Evolutionary conservation across 176 grass and related monocot species (phyloP).

Genomic region (Aegilops sharonensis): DNA sequence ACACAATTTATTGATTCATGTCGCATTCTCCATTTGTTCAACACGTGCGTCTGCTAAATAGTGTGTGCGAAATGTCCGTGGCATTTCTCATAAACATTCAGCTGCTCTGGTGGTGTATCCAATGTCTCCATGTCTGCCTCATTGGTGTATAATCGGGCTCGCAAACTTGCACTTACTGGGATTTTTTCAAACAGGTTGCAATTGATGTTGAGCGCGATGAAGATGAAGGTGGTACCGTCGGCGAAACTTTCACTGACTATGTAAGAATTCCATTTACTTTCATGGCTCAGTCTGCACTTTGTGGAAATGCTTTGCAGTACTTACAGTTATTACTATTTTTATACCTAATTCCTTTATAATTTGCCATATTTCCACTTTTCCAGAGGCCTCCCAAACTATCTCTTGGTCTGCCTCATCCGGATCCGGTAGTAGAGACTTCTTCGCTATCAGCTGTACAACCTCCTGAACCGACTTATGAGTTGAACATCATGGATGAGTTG

Average conservation of each 20-base stretch:
- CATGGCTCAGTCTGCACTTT: neutral
- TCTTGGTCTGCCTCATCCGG: constrained; percentile 79
- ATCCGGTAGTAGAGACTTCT: constrained; percentile 98
- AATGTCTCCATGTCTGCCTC: neutral
- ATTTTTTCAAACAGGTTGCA: constrained; percentile 63
- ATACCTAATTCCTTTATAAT: constrained; percentile 27
- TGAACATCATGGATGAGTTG: constrained; percentile 77
- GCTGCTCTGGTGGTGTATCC: constrained; percentile 2
- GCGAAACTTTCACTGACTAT: constrained; percentile 98
- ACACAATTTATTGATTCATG: neutral
- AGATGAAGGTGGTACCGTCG: constrained; percentile 88
- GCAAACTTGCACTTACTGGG: constrained; percentile 5
- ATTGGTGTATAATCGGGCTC: neutral
- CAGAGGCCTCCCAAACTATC: constrained; percentile 85
- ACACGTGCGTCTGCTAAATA: neutral
- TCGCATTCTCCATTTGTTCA: neutral
- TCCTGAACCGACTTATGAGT: constrained; percentile 85
- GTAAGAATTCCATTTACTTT: constrained; percentile 51
- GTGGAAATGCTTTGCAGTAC: constrained; percentile 1
- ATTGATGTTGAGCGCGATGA: constrained; percentile 96
- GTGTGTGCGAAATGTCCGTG: neutral
- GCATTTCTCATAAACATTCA: constrained; percentile 3
- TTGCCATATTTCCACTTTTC: constrained; percentile 45
- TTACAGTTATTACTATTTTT: neutral
- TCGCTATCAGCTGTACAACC: constrained; percentile 96